Conservation (phyloP, 345 rosid species). For the Linum trigynum region DNA sequence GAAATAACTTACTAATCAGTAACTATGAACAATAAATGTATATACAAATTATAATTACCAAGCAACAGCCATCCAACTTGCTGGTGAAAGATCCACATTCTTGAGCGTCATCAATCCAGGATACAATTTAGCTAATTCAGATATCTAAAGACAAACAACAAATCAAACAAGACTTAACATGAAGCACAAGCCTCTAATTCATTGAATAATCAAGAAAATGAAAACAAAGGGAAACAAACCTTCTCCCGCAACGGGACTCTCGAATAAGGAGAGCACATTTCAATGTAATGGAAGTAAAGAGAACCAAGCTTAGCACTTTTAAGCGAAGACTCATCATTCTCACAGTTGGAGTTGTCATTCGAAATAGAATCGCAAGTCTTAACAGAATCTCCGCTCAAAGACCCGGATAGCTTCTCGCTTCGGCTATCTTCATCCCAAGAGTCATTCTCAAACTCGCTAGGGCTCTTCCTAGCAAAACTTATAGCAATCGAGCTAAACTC, state of each 20-base stretch:
- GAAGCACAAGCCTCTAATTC: neutral
- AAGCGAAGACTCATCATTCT: conserved; percentile 28
- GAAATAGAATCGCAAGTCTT: conserved; percentile 53
- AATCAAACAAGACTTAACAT: neutral
- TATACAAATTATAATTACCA: conserved; percentile 38
- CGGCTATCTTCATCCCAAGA: conserved; percentile 57
- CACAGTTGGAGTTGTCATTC: conserved; percentile 39
- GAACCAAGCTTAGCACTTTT: conserved; percentile 38
- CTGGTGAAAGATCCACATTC: conserved; percentile 71
- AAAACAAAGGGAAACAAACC: conserved; percentile 25
- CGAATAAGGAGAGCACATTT: conserved; percentile 46
- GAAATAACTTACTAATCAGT: neutral
- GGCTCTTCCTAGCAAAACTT: conserved; percentile 21
- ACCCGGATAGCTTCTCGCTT: conserved; percentile 50
- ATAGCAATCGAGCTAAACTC: no score
- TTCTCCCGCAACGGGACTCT: conserved; percentile 52
- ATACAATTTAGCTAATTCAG: conserved; percentile 34
- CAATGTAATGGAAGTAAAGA: conserved; percentile 51
- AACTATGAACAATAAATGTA: neutral
- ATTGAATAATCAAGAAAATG: neutral
- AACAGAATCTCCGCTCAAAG: conserved; percentile 50
- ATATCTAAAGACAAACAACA: conserved; percentile 26
- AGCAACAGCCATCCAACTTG: conserved; percentile 93
- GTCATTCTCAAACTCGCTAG: conserved; percentile 43
- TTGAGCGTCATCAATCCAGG: conserved; percentile 42